Conservation (phyloP, 2,329 filamentous ascomycete genomes). For the Aspergillus sp. region DNA sequence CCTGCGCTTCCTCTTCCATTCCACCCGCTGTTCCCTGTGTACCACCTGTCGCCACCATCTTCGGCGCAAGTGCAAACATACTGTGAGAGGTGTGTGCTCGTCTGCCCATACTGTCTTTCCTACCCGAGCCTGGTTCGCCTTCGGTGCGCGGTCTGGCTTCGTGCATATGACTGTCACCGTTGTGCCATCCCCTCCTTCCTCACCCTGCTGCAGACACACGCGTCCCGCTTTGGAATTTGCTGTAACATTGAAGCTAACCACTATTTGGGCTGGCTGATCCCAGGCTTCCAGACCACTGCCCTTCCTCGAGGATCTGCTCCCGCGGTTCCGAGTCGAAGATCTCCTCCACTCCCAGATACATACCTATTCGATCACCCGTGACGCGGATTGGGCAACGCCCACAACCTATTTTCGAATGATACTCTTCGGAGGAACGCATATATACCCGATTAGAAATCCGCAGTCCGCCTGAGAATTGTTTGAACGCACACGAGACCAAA, state of each 20-base stretch:
- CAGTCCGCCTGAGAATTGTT: neutral
- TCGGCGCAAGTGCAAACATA: constrained; percentile 8
- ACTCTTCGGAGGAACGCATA: constrained; percentile 11
- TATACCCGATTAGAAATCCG: constrained; percentile 9
- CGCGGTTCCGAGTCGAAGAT: constrained; percentile 4
- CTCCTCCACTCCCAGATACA: constrained; percentile 10
- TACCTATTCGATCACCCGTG: constrained; percentile 10
- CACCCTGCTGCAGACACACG: constrained; percentile 19
- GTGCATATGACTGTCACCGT: constrained; percentile 22
- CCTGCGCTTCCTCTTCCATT: neutral
- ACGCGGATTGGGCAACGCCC: constrained; percentile 5
- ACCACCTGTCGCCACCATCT: constrained; percentile 2
- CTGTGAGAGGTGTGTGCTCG: constrained; percentile 13
- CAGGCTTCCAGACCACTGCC: constrained; percentile 6
- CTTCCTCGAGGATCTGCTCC: constrained; percentile 9
- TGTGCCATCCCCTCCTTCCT: constrained; percentile 13
- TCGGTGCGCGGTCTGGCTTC: constrained; percentile 15
- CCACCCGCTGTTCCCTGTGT: constrained; percentile 3
- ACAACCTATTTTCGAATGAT: constrained; percentile 7
- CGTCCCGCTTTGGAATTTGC: constrained; percentile 17
- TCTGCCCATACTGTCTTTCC: constrained; percentile 7
- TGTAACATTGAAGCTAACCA: constrained; percentile 13
- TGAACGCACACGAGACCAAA: constrained; percentile 8
- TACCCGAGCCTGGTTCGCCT: neutral
- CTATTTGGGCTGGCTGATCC: constrained; percentile 13